Evolutionary conservation across 2,329 filamentous ascomycete species (phyloP).

Genomic region (Teratosphaeria zuluensis): DNA sequence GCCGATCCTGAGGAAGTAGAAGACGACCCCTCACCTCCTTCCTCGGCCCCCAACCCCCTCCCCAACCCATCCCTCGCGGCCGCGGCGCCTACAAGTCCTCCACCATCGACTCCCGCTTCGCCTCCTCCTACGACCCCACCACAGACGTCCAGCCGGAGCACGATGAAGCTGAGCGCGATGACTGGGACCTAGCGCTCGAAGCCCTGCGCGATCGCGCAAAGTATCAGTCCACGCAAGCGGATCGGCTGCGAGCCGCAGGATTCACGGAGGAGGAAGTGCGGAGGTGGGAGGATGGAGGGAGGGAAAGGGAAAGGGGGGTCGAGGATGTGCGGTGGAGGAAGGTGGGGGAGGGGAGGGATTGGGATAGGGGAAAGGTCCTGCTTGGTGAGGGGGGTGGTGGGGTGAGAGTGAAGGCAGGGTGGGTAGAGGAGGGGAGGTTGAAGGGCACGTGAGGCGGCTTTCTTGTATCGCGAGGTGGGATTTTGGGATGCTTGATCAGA

Average conservation of each 20-base stretch:
- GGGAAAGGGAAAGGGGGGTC: conserved; percentile 50
- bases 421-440: no score
- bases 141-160: conserved; percentile 43
- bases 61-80: conserved; percentile 46
- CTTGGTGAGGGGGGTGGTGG: conserved; percentile 42
- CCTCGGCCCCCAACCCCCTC: background rate
- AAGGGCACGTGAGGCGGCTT: no score
- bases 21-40: background rate
- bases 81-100: conserved; percentile 51
- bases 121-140: conserved; percentile 50
- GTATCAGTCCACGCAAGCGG: conserved; percentile 65
- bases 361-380: conserved; percentile 58
- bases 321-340: conserved; percentile 34
- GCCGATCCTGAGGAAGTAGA: background rate
- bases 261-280: conserved; percentile 67
- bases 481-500: no score
- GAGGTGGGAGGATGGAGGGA: conserved; percentile 53
- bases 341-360: conserved; percentile 49
- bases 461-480: no score
- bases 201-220: conserved; percentile 68
- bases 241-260: conserved; percentile 65
- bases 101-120: conserved; percentile 75
- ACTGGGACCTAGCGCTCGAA: conserved; percentile 75
- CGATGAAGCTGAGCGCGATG: conserved; percentile 42
- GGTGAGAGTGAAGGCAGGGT: no score